Base-by-base conservation (phyloP, 371 early-diverging fungal species). In the Conidiobolus incongruus region DNA sequence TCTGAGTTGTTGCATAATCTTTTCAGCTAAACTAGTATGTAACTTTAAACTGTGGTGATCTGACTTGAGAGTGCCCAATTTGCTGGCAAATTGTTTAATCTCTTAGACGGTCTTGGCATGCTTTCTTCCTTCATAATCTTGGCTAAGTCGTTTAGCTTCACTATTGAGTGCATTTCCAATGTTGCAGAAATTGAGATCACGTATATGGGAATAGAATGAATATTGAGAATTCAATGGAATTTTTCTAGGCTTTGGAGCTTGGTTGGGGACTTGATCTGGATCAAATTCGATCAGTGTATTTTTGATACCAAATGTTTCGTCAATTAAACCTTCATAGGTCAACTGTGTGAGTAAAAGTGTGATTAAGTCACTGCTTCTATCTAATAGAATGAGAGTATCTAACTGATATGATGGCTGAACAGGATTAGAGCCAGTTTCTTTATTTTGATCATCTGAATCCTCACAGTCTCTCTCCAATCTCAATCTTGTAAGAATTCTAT, bases 291-390 rank as follows among this genome's bases (percentile, higher is more conserved):
- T 16, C 19, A 36, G 2, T 11, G 13, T 63, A 44, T 72, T 62
- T 38, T 60, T 60, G 39, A 84, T 76, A 1, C 71, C 71, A 45
- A 72, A 74, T 4, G 66, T 66, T 50, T 81, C 81, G 53, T 91
- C 89, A 44, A 95, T 69, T 19, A 92, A 61, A 1, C 91, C 91
- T 57, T 89, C 84, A 57, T 93, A 95, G 0, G 96, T 92, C 41
- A 92, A 57, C 53, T 87, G 86, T 0, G 89, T 92, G 52, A 87
- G 77, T 34, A 95, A 56, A 2, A 90, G 92, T 1, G 90, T 90
- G 15, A 85, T 63, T 33, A 90, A 52, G 56, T 95, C 96, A 3
- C 81, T 80, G 24, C 70, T 70, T 2, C 93, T 71, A 47, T 95
- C 96, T 24, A 95, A 63, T 19, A 95, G 70, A 24, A 92, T 70